Evolutionary conservation across 495 filamentous ascomycete genomes (phyloP).

Genomic region (Penicillium canescens): DNA sequence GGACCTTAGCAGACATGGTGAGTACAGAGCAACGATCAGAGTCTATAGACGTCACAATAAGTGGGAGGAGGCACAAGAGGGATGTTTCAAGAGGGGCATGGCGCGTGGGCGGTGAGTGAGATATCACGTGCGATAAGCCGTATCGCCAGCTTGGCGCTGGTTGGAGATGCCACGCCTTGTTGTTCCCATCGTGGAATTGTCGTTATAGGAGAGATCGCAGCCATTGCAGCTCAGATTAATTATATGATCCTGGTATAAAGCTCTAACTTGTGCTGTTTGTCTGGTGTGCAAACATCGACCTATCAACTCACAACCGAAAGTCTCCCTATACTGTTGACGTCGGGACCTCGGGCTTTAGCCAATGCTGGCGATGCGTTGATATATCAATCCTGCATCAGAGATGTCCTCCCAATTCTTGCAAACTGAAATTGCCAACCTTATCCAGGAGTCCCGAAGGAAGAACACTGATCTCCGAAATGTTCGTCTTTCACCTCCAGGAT

Average conservation of each 20-base stretch:
- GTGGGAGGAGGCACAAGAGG: conserved; percentile 1
- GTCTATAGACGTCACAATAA: conserved; percentile 4
- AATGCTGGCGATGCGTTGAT: conserved; percentile 38
- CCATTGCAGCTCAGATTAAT: neutral
- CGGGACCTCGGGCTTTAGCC: conserved; percentile 16
- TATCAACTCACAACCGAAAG: neutral
- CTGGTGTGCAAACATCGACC: neutral
- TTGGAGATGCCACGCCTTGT: conserved; percentile 31
- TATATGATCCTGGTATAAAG: neutral
- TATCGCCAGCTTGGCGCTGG: conserved; percentile 35
- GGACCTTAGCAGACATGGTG: conserved; percentile 79
- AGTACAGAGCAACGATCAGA: neutral
- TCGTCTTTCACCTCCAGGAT: conserved; percentile 20
- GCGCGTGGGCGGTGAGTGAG: conserved; percentile 10
- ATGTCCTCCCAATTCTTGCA: conserved; percentile 94
- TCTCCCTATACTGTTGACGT: conserved; percentile 16
- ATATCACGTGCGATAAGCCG: conserved; percentile 37
- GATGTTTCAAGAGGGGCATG: conserved; percentile 24
- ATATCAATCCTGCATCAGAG: conserved; percentile 29
- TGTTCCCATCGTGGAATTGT: neutral
- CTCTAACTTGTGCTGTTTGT: neutral
- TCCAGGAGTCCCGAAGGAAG: conserved; percentile 94
- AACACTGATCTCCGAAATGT: conserved; percentile 86
- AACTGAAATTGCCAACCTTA: conserved; percentile 85
- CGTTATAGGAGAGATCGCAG: neutral